Evolutionary conservation across 305 asterid species (phyloP).

Genomic region (Fraxinus floribunda): DNA sequence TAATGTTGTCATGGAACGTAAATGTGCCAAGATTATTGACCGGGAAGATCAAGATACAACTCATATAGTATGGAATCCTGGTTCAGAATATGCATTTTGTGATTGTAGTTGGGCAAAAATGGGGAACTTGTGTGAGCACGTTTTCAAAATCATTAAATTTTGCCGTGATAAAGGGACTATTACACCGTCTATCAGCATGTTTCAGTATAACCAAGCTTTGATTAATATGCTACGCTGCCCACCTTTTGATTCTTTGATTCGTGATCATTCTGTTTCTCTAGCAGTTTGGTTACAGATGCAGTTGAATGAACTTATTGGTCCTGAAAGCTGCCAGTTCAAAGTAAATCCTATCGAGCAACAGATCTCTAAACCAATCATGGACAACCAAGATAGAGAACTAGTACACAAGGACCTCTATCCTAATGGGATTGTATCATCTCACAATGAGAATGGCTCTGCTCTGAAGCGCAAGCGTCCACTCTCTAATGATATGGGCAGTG

Average conservation of each 20-base stretch:
- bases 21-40: constrained; percentile 53
- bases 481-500: constrained; percentile 25
- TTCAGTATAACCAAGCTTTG: constrained; percentile 71
- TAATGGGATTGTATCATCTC: constrained; percentile 17
- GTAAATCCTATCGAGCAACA: constrained; percentile 32
- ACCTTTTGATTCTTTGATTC: constrained; percentile 66
- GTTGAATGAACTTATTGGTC: constrained; percentile 51
- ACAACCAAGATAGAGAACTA: constrained; percentile 25
- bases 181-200: constrained; percentile 64
- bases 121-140: constrained; percentile 88
- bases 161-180: constrained; percentile 53
- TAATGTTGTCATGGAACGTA: constrained; percentile 55
- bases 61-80: constrained; percentile 60
- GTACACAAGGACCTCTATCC: constrained; percentile 19
- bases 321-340: constrained; percentile 24
- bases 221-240: constrained; percentile 56
- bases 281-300: constrained; percentile 72
- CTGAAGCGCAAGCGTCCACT: constrained; percentile 29
- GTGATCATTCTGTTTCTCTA: constrained; percentile 79
- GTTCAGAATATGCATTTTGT: constrained; percentile 83
- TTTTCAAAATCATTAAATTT: constrained; percentile 57
- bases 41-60: constrained; percentile 37
- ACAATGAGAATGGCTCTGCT: constrained; percentile 22
- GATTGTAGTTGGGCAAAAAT: constrained; percentile 72
- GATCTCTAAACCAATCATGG: constrained; percentile 23